Evolutionary conservation across 192 early-diverging fungal genomes (phyloP).

Genomic region (Coemansia sp.): DNA sequence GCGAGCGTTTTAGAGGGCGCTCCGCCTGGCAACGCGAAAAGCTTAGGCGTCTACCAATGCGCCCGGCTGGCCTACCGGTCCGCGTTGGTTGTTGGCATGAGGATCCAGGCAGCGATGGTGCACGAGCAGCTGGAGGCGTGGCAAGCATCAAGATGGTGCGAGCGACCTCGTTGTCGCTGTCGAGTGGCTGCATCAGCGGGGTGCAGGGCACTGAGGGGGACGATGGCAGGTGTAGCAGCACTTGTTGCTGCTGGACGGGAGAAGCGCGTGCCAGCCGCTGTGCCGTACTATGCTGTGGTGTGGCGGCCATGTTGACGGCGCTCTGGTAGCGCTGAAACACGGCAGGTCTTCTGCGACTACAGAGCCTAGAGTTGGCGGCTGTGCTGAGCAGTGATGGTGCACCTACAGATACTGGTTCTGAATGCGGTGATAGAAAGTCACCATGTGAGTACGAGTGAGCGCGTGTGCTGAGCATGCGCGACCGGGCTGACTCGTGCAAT

Average conservation of each 20-base stretch:
- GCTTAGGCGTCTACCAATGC: slow-evolving; percentile 27
- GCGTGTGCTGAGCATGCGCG: slow-evolving; percentile 17
- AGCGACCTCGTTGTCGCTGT: slow-evolving; percentile 37
- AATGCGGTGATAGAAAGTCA: slow-evolving; percentile 19
- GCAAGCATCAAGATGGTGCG: slow-evolving; percentile 49
- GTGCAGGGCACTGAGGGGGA: slow-evolving; percentile 21
- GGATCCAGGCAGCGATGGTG: slow-evolving; percentile 20
- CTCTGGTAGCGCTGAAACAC: not conserved
- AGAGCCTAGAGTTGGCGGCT: not conserved
- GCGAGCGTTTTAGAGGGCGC: slow-evolving; percentile 6
- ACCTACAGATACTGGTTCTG: not conserved
- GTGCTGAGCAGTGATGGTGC: not conserved
- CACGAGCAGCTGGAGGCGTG: slow-evolving; percentile 40
- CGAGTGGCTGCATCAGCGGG: slow-evolving; percentile 19
- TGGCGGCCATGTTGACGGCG: not conserved
- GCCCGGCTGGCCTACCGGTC: not conserved
- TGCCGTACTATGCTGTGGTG: not conserved
- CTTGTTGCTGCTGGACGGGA: slow-evolving; percentile 14
- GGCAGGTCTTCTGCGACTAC: not conserved
- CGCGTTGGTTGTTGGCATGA: slow-evolving; percentile 13
- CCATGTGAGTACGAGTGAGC: slow-evolving; percentile 39
- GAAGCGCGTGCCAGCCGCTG: slow-evolving; percentile 4
- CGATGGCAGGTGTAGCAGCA: slow-evolving; percentile 18
- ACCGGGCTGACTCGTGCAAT: slow-evolving; percentile 2
- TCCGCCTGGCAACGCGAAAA: slow-evolving; percentile 22